phyloP scores from a whole-genome alignment of 2,329 filamentous ascomycete genomes.

The Ophiostoma pallidulum region DNA sequence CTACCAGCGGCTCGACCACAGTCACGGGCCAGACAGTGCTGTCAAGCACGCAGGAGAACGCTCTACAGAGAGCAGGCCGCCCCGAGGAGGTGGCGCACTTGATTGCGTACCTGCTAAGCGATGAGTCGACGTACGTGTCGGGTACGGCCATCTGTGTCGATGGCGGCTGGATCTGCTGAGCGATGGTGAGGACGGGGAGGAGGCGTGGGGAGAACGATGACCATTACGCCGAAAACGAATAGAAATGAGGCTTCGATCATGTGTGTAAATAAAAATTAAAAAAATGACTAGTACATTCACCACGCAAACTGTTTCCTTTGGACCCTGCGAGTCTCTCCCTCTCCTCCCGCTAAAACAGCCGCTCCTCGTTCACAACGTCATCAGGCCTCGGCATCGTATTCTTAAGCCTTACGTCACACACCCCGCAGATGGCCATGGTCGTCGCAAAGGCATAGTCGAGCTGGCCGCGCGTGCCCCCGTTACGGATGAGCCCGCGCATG shows the following conservation, averaged over 20 bases:
- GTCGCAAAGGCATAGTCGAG: slow-evolving; percentile 13
- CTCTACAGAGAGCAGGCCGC: slow-evolving; percentile 10
- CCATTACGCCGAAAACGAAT: neutral
- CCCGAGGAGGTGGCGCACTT: slow-evolving; percentile 14
- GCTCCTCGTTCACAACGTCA: slow-evolving; percentile 17
- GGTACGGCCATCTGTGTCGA: slow-evolving; percentile 15
- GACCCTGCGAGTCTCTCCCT: no score
- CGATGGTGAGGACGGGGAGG: no score
- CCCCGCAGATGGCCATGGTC: slow-evolving; percentile 11
- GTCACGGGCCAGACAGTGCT: slow-evolving; percentile 1
- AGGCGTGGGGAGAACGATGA: neutral
- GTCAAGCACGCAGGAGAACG: slow-evolving; percentile 8
- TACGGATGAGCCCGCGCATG: slow-evolving; percentile 20
- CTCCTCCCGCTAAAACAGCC: slow-evolving; percentile 5
- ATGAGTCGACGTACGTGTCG: slow-evolving; percentile 16
- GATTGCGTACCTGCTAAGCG: slow-evolving; percentile 15
- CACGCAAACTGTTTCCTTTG: no score
- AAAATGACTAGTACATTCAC: no score
- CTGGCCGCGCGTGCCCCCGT: slow-evolving; percentile 18
- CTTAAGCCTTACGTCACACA: slow-evolving; percentile 17
- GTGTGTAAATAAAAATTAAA: no score
- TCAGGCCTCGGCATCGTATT: slow-evolving; percentile 19
- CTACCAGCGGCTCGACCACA: neutral
- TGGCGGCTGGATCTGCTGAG: slow-evolving; percentile 14
- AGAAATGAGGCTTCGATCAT: no score